Evolutionary conservation across 768 basidiomycete species (phyloP), one percentile per base, ranked within the genome.

Genomic region (Mycena haematopus): DNA sequence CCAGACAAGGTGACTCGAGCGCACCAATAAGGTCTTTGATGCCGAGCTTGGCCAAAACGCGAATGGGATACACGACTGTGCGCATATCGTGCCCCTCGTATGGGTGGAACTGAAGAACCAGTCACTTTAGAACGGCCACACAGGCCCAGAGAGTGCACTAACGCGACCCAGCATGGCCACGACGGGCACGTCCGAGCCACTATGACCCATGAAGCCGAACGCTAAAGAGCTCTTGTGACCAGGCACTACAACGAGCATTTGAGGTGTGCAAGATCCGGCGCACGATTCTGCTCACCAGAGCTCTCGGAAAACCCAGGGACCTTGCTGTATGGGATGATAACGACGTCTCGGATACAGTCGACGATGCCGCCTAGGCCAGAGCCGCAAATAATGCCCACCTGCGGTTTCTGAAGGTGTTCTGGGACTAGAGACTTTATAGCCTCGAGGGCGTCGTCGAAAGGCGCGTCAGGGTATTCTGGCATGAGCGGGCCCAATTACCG

Each of bases 131-230:
- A 27, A 44, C 40, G 52, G 19, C 46, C 31, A 13, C 22, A 11
- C 25, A 38, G 10, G 13, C 29, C 7, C 13, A 11, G 74, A 31
- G 68, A 92, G 92, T 72, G 1, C 17, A 56, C 60, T 19, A 24
- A 62, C 60, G n/a, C 95, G 80, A 62, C 94, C 94, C 31, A 96
- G 86, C 91, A 95, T 95, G 11, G 89, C 92, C 3, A 96, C 92
- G 13, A 92, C 93, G 0, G 95, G 91, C 0, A 90, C 82, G n/a
- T 84, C 84, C 54, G 81, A 76, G 6, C 79, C 82, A 22, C 22
- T 45, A 31, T 73, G 70, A 0, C 92, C 91, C 69, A 95, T 79
- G 25, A 86, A 73, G 7, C 94, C 94, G 74, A 96, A 95, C 0
- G 92, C 92, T 22, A 96, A 79, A 9, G 83, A 76, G 62, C 91